phyloP scores from a whole-genome alignment of 2,329 filamentous ascomycete species.

The Spiromastix sp. region DNA sequence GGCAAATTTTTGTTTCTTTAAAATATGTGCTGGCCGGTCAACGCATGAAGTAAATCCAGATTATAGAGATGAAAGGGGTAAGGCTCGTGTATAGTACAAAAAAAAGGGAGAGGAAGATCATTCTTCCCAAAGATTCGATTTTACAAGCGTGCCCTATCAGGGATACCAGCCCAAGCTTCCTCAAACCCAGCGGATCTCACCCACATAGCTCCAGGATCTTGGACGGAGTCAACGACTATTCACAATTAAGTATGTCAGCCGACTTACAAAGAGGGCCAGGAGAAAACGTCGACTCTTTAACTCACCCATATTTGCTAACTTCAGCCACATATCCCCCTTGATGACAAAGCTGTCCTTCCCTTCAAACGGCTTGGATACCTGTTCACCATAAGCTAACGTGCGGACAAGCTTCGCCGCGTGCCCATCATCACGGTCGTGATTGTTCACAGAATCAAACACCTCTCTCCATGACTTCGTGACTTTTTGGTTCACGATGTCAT shows the following conservation, averaged over 20 bases:
- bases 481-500: slow-evolving; percentile 51
- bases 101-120: too few relatives aligned
- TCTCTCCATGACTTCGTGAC: slow-evolving; percentile 40
- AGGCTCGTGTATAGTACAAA: too few relatives aligned
- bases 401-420: slow-evolving; percentile 68
- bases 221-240: slow-evolving; percentile 29
- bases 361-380: slow-evolving; percentile 32
- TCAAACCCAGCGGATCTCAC: slow-evolving; percentile 32
- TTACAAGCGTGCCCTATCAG: slow-evolving; percentile 1
- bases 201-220: slow-evolving; percentile 23
- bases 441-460: slow-evolving; percentile 37
- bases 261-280: not conserved
- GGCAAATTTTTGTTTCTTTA: too few relatives aligned
- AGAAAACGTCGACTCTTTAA: too few relatives aligned
- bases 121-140: too few relatives aligned
- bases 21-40: too few relatives aligned
- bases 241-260: too few relatives aligned
- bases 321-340: slow-evolving; percentile 34
- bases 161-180: slow-evolving; percentile 28
- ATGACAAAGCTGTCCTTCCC: slow-evolving; percentile 24
- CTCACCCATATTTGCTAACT: slow-evolving; percentile 36
- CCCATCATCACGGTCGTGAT: slow-evolving; percentile 57
- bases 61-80: too few relatives aligned
- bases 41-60: too few relatives aligned
- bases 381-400: slow-evolving; percentile 56